Evolutionary conservation across 2,329 filamentous ascomycete genomes (phyloP), one percentile per base, ranked within the genome.

Genomic region (Pseudonectria foliicola): DNA sequence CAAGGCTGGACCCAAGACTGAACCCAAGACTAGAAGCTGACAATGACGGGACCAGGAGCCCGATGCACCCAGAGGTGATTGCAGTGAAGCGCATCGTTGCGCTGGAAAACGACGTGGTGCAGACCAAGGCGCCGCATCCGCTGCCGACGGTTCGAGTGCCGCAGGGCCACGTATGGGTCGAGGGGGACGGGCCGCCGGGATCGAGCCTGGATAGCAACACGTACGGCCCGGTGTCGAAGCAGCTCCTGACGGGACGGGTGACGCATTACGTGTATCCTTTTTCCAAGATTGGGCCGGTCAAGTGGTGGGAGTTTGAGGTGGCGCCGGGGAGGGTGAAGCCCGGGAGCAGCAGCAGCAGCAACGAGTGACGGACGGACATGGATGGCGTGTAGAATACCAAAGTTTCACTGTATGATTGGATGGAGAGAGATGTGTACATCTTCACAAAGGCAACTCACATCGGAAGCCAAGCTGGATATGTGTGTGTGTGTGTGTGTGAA

Each of bases 141-240:
- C 57, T 69, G 12, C 48, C 64, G 1, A 68, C 60, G 7, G 66
- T 84, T 29, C 71, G 73, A 43, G 75, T 98, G 14, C 90, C 89
- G 5, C 72, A 72, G 43, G 87, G 87, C 13, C 89, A 96, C 64
- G 72, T 96, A 18, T 98, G 92, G 92, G 78, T 98, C 1, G 90
- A 96, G 57, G 92, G 92, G 2, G 92, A 98, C 56, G 87, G 83
- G 10, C 74, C 75, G 50, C 74, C 76, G 49, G 71, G 74, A 33
- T 75, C 75, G 50, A 86, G 77, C 36, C 59, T 80, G 40, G 92
- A 98, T 63, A 95, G 88, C 60, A 94, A 95, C 61, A 78, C 78
- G 10, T 95, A 93, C 59, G 92, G 92, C 1, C 87, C 92, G 4
- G 78, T 93, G 31, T 82, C 84, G 15, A 77, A 76, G 44, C 76